Conservation (phyloP, 345 rosid species). For the Pistacia vera region DNA sequence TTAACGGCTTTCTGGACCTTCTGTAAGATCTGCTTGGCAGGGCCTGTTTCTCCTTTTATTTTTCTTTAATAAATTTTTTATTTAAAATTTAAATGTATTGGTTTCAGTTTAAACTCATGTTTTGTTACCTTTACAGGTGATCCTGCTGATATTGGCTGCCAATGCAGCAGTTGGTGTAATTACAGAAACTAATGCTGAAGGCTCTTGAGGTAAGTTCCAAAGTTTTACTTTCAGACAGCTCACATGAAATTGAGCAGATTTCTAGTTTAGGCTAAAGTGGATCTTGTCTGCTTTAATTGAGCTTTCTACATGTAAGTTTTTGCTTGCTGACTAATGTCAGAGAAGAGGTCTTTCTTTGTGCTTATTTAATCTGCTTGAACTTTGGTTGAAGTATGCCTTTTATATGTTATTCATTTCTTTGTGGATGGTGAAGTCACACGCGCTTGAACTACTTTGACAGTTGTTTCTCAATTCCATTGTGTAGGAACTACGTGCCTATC, state of each 20-base stretch:
- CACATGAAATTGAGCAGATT: not conserved
- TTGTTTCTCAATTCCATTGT: slow-evolving; percentile 18
- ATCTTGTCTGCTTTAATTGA: slow-evolving; percentile 2
- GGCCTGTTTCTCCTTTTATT: slow-evolving; percentile 3
- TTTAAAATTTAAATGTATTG: not conserved
- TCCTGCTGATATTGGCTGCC: slow-evolving; percentile 95
- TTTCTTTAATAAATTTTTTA: slow-evolving; percentile 7
- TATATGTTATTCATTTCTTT: not conserved
- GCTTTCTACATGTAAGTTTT: slow-evolving; percentile 1
- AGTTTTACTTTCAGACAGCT: slow-evolving; percentile 14
- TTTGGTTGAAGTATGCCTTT: not conserved
- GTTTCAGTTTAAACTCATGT: not conserved
- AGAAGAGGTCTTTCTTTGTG: not conserved
- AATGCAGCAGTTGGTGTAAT: slow-evolving; percentile 99
- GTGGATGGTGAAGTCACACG: not conserved
- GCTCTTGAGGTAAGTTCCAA: slow-evolving; percentile 80
- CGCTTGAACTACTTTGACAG: not conserved
- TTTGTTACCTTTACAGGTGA: slow-evolving; percentile 56
- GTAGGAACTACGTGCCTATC: slow-evolving; percentile 98
- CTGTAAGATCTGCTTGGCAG: slow-evolving; percentile 56
- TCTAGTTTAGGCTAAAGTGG: not conserved
- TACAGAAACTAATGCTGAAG: slow-evolving; percentile 98
- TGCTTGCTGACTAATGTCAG: slow-evolving; percentile 4
- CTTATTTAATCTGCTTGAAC: not conserved
- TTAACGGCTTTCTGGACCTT: slow-evolving; percentile 96